Evolutionary conservation across 2,329 filamentous ascomycete species (phyloP), one percentile per base, ranked within the genome.

Genomic region (Diaporthe longicolla): DNA sequence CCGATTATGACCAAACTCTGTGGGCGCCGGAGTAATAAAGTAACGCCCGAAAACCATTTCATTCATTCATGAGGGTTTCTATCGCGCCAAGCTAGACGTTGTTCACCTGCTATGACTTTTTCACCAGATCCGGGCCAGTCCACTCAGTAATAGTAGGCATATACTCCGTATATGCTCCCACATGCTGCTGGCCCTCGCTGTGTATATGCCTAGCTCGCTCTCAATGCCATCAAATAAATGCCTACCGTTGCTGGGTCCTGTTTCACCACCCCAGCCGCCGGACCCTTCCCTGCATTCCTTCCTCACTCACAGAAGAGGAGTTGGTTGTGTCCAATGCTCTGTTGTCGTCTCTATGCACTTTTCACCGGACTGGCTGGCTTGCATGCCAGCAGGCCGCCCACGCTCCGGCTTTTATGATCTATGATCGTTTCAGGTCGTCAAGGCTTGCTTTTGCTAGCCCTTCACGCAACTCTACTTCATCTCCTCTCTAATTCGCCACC

Each of bases 401-500:
- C 4, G 21, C n/a, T 4, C n/a, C 45, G n/a, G 15, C 11, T 40
- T 45, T n/a, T 65, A 69, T 61, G 45, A 54, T 65, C 48, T 55
- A 55, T 65, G 29, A 19, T 63, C 40, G 11, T 45, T 32, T 21
- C 45, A 9, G 29, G 58, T 50, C 70, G 4, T 54, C 45, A 57
- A 13, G n/a, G 9, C 65, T 50, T 50, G 48, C 48, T 50, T 50
- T 43, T 6, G 48, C 21, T 24, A n/a, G 48, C 48, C 48, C 48
- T 4, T 24, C 3, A 4, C n/a, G 6, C 10, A 24, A n/a, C 21
- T 26, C 10, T 52, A 52, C n/a, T 21, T 11, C 1, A 7, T 11
- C 5, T 19, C 63, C 48, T 48, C 24, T 74, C 69, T 74, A 72
- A 29, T 74, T 72, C 59, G 70, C 70, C 48, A 74, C 61, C 17